A percentile compares a stretch with the other conserved stretches of the same genome.
Conservation (phyloP, 1,284 basidiomycete genomes). For the Ganoderma meredithae region DNA sequence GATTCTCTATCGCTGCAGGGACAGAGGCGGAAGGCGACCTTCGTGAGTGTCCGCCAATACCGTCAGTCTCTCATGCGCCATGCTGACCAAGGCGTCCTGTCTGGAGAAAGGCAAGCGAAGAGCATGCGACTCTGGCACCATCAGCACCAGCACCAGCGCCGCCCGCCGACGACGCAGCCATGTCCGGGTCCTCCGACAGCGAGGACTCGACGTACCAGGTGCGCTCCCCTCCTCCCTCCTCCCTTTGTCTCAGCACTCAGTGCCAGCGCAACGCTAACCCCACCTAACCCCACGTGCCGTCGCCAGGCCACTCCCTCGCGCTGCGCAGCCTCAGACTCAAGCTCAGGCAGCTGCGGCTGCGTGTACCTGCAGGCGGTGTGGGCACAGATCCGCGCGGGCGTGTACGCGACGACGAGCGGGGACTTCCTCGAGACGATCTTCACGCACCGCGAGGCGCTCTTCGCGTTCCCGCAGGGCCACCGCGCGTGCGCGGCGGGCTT, state of each 20-base stretch:
- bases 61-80: not conserved
- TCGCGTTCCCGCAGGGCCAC: conserved; percentile 66
- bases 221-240: conserved; percentile 7
- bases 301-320: conserved; percentile 26
- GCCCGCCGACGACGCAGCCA: conserved; percentile 35
- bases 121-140: conserved; percentile 24
- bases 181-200: conserved; percentile 40
- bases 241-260: not conserved
- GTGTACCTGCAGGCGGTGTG: conserved; percentile 69
- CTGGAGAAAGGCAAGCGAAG: conserved; percentile 40
- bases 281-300: not conserved
- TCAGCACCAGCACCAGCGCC: conserved; percentile 11
- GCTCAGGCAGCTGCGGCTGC: conserved; percentile 42
- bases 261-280: no score
- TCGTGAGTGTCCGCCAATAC: conserved; percentile 31
- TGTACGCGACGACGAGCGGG: conserved; percentile 65
- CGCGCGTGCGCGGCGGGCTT: conserved; percentile 65
- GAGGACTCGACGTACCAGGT: conserved; percentile 41
- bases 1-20: conserved; percentile 33
- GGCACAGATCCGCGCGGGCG: conserved; percentile 55
- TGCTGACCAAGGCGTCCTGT: conserved; percentile 16
- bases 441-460: conserved; percentile 72
- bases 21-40: conserved; percentile 26
- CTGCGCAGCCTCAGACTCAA: conserved; percentile 30
- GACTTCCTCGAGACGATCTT: conserved; percentile 79